Evolutionary conservation across 805 yeast genomes (phyloP).

Genomic region (Starmerella powellii): DNA sequence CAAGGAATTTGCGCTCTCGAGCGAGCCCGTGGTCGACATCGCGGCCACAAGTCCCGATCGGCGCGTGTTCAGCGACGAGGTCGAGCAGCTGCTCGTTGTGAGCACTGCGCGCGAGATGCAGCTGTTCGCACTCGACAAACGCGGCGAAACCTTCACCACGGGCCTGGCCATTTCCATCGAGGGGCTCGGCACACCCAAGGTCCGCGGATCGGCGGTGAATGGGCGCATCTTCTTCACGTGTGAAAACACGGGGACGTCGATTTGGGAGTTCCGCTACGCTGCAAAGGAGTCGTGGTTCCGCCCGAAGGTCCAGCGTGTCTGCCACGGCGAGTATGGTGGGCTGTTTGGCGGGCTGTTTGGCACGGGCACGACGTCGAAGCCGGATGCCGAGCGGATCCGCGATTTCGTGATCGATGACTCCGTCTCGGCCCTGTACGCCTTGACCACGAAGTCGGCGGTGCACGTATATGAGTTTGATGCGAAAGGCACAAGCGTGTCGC

Average conservation of each 20-base stretch:
- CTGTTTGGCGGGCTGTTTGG: slow-evolving; percentile 21
- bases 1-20: slow-evolving; percentile 45
- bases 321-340: slow-evolving; percentile 35
- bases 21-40: slow-evolving; percentile 65
- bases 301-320: slow-evolving; percentile 68
- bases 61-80: slow-evolving; percentile 66
- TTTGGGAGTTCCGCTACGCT: slow-evolving; percentile 81
- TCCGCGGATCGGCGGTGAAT: slow-evolving; percentile 46
- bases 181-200: slow-evolving; percentile 63
- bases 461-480: slow-evolving; percentile 55
- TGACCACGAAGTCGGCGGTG: slow-evolving; percentile 70
- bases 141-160: slow-evolving; percentile 65
- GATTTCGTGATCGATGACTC: slow-evolving; percentile 66
- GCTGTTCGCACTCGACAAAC: slow-evolving; percentile 57
- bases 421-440: slow-evolving; percentile 64
- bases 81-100: slow-evolving; percentile 59
- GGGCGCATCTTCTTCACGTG: slow-evolving; percentile 79
- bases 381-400: slow-evolving; percentile 39
- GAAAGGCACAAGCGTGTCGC: slow-evolving; percentile 1
- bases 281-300: slow-evolving; percentile 78
- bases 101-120: slow-evolving; percentile 72
- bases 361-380: not conserved
- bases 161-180: slow-evolving; percentile 68
- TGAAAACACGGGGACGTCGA: slow-evolving; percentile 56
- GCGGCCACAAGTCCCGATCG: slow-evolving; percentile 69